Evolutionary conservation across 371 early-diverging fungal genomes (phyloP).

Genomic region (Rhizopus delemar): DNA sequence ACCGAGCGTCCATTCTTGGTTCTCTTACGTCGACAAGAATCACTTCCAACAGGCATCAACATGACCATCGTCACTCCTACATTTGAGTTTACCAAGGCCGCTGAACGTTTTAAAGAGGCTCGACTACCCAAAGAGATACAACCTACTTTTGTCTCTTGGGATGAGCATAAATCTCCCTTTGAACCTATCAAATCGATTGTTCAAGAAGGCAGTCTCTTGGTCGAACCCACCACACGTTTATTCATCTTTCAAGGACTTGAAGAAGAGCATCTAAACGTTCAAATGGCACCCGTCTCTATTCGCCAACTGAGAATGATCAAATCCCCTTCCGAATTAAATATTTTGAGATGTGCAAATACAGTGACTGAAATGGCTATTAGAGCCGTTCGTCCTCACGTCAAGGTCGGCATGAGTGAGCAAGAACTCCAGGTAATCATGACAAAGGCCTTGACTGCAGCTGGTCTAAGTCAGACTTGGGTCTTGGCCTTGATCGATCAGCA

Average conservation of each 20-base stretch:
- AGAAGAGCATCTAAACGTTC: constrained; percentile 20
- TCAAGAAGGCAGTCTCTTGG: constrained; percentile 26
- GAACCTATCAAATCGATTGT: constrained; percentile 35
- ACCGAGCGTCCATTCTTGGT: constrained; percentile 60
- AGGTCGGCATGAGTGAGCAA: constrained; percentile 46
- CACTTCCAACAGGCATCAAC: constrained; percentile 30
- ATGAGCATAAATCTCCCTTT: constrained; percentile 56
- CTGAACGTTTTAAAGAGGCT: constrained; percentile 30
- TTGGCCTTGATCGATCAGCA: constrained; percentile 54
- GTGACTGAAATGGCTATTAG: constrained; percentile 55
- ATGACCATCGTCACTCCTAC: constrained; percentile 54
- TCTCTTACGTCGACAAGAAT: constrained; percentile 33
- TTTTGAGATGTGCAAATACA: constrained; percentile 55
- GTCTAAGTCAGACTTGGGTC: constrained; percentile 55
- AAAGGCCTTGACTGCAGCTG: constrained; percentile 37
- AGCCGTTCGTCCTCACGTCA: constrained; percentile 43
- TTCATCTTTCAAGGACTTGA: constrained; percentile 51
- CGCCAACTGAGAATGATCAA: constrained; percentile 53
- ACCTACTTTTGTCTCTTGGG: constrained; percentile 39
- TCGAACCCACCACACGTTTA: constrained; percentile 53
- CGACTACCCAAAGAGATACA: constrained; percentile 29
- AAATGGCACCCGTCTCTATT: constrained; percentile 47
- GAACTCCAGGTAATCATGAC: constrained; percentile 46
- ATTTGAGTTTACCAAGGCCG: constrained; percentile 59
- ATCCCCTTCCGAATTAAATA: constrained; percentile 52